Evolutionary conservation across 1,139 yeast genomes (phyloP), one percentile per base, ranked within the genome.

Genomic region (Barnettozyma hawaiiensis): DNA sequence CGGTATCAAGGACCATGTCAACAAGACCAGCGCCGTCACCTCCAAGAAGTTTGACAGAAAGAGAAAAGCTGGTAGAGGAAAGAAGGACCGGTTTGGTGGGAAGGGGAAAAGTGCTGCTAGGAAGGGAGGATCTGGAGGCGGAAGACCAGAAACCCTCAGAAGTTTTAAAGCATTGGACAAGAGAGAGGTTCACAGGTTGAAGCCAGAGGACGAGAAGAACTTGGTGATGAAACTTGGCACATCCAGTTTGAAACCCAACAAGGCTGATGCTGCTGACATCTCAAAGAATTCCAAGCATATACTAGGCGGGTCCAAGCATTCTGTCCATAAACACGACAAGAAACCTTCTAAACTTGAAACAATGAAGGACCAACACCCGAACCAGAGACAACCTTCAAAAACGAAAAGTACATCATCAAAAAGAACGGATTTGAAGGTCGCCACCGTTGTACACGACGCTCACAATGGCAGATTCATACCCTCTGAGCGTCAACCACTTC

Each of bases 1-100:
- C 22, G 81, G 80, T 1, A 67, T 77, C 31, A 73, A 70, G 48
- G 81, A 76, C 35, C 46, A 54, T 19, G 47, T 50, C 11, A 52
- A 49, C 11, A 52, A 49, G 39, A 12, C 19, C 28, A 22, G 6
- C 24, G 21, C 12, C 26, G 40, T 52, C 3, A 40, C 47, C 38
- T 22, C 42, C 33, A 44, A 51, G 47, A 46, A 40, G 47, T 44
- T 49, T 53, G 52, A 40, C 28, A 62, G 65, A 41, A 59, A 58
- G 53, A 52, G 66, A 53, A 55, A 52, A 36, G 36, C 48, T 3
- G 59, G 62, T 6, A 54, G 62, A 45, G 58, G 62, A 20, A 47
- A 45, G 33, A 43, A 49, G 24, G 36, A 39, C 1, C 19, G 37
- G 6, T 44, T 47, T 33, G 42, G 37, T 3, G 43, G 51, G 3